Evolutionary conservation across 2,329 filamentous ascomycete species (phyloP).

Genomic region (Ascochyta koolunga): DNA sequence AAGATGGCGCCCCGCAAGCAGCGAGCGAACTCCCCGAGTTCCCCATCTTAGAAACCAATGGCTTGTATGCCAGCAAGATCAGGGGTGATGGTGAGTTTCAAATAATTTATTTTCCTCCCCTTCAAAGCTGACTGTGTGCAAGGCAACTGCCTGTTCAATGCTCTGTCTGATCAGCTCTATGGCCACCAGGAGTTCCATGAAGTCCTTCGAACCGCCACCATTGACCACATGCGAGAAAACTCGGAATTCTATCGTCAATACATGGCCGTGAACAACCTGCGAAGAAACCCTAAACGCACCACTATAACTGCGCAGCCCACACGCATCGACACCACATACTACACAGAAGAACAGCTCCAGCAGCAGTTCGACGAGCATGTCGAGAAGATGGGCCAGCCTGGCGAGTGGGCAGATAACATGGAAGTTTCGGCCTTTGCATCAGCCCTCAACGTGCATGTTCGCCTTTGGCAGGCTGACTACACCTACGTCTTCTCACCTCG

Average conservation of each 20-base stretch:
- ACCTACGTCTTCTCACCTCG: conserved; percentile 57
- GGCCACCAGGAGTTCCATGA: conserved; percentile 63
- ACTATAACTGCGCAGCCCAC: conserved; percentile 54
- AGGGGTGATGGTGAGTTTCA: conserved; percentile 65
- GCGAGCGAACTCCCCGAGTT: conserved; percentile 53
- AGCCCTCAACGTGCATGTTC: conserved; percentile 66
- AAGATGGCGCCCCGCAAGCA: conserved; percentile 42
- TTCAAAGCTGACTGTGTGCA: conserved; percentile 28
- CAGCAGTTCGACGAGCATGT: conserved; percentile 62
- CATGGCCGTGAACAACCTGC: conserved; percentile 61
- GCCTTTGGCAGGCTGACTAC: conserved; percentile 64
- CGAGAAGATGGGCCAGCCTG: conserved; percentile 63
- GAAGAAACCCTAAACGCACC: conserved; percentile 63
- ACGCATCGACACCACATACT: conserved; percentile 53
- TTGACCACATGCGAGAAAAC: conserved; percentile 67
- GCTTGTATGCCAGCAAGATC: conserved; percentile 65
- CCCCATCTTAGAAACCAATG: conserved; percentile 61
- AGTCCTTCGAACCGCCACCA: conserved; percentile 64
- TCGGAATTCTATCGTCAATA: conserved; percentile 69
- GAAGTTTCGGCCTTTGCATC: conserved; percentile 71
- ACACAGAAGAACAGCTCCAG: conserved; percentile 62
- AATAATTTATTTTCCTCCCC: conserved; percentile 13
- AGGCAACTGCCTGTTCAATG: conserved; percentile 75
- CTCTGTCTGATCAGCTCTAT: conserved; percentile 70
- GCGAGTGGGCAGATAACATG: conserved; percentile 70